These are phyloP conservation scores for Geoglossum cookeanum DNA, from an alignment of 2,329 filamentous ascomycete genomes.

Conservation along the genomic window DNA sequence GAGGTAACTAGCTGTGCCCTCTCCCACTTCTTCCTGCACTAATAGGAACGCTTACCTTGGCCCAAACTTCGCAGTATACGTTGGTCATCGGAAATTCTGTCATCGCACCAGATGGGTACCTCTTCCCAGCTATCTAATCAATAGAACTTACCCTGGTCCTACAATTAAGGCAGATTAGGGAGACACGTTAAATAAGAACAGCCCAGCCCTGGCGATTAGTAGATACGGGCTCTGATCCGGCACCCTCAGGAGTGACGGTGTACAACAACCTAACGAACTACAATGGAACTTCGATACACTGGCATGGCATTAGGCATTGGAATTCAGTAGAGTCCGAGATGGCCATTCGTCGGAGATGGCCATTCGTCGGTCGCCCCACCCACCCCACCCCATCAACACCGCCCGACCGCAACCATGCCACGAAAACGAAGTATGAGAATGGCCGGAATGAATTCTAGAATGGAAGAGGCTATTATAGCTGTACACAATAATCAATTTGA, in stretches of 20 bases:
- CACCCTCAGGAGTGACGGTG: constrained; percentile 15
- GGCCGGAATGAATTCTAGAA: too few species aligned
- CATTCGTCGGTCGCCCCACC: too few species aligned
- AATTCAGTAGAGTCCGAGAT: constrained; percentile 12
- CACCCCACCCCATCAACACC: too few species aligned
- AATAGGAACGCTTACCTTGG: constrained; percentile 17
- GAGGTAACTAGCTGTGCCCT: neutral
- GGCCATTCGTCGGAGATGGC: too few species aligned
- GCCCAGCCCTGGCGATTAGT: constrained; percentile 3
- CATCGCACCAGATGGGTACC: constrained; percentile 7
- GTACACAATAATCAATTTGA: too few species aligned
- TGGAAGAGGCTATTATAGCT: too few species aligned
- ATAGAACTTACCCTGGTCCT: constrained; percentile 19
- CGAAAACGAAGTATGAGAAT: too few species aligned
- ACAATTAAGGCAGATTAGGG: constrained; percentile 21
- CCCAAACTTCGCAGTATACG: constrained; percentile 7
- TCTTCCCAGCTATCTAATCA: constrained; percentile 9
- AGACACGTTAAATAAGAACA: constrained; percentile 12
- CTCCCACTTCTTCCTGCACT: constrained; percentile 8
- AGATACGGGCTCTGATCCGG: constrained; percentile 31
- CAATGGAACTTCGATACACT: constrained; percentile 19
- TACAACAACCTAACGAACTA: constrained; percentile 20
- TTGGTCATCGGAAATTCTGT: constrained; percentile 5
- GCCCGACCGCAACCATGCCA: too few species aligned
- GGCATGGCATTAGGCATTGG: constrained; percentile 25